These are phyloP conservation scores for Glycine latifolia DNA, from an alignment of 306 rosid species.

Conservation along the genomic window DNA sequence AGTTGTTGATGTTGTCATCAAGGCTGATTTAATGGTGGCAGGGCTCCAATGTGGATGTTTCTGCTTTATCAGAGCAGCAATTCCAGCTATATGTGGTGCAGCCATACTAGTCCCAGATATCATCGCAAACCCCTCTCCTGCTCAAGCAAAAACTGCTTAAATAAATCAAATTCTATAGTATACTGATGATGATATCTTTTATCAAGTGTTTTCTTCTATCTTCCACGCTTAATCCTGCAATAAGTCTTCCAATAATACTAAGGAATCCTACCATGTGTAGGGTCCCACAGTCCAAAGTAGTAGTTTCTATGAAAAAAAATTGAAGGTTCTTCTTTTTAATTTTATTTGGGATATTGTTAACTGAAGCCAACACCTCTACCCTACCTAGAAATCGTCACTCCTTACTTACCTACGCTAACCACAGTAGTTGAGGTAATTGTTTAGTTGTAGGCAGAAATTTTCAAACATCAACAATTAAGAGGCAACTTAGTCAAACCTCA, in stretches of 20 bases:
- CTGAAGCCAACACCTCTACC: not conserved
- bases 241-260: conserved; percentile 36
- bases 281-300: conserved; percentile 14
- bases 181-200: conserved; percentile 13
- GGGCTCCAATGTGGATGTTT: conserved; percentile 98
- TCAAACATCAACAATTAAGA: conserved; percentile 8
- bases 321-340: not conserved
- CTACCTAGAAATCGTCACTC: not conserved
- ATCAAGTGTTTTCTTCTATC: conserved; percentile 21
- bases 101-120: conserved; percentile 99
- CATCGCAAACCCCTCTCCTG: conserved; percentile 98
- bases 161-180: conserved; percentile 35
- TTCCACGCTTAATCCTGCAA: conserved; percentile 20
- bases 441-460: conserved; percentile 24
- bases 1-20: conserved; percentile 93
- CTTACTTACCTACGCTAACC: not conserved
- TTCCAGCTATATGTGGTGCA: conserved; percentile 98
- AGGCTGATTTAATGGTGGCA: conserved; percentile 93
- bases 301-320: not conserved
- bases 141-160: conserved; percentile 29
- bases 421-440: not conserved
- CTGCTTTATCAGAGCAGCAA: conserved; percentile 95
- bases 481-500: conserved; percentile 33
- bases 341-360: not conserved
- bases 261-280: not conserved